phyloP scores from a whole-genome alignment of 2,329 filamentous ascomycete genomes.

The Zymoseptoria brevis region DNA sequence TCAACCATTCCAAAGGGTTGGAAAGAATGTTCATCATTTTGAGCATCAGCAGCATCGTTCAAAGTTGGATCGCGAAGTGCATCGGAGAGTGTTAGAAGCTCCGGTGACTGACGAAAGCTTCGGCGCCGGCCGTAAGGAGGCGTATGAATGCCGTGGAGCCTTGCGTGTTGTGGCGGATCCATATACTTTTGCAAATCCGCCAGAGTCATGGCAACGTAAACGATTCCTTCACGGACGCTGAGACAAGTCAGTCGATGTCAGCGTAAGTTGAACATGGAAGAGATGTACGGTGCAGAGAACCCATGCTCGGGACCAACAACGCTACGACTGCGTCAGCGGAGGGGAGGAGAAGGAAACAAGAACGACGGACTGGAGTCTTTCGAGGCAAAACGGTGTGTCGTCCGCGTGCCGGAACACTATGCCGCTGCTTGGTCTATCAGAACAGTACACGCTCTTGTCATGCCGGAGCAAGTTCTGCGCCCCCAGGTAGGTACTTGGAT shows the following conservation, averaged over 20 bases:
- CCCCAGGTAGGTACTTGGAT: conserved; percentile 47
- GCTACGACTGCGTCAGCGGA: not conserved
- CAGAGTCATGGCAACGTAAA: conserved; percentile 81
- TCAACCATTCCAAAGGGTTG: conserved; percentile 2
- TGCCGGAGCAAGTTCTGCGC: conserved; percentile 77
- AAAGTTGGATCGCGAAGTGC: conserved; percentile 26
- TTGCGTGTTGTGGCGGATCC: conserved; percentile 23
- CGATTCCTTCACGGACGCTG: conserved; percentile 82
- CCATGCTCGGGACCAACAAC: conserved; percentile 77
- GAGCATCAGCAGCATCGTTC: conserved; percentile 10
- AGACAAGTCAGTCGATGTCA: conserved; percentile 27
- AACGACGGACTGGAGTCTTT: conserved; percentile 57
- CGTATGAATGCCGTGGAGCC: conserved; percentile 18
- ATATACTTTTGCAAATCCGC: conserved; percentile 58
- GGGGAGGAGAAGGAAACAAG: not conserved
- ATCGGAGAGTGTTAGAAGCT: conserved; percentile 25
- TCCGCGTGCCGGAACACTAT: conserved; percentile 76
- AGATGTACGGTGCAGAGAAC: conserved; percentile 76
- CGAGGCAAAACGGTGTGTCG: conserved; percentile 69
- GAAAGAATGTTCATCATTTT: conserved; percentile 1
- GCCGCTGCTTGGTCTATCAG: conserved; percentile 79
- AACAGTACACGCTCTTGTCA: conserved; percentile 82
- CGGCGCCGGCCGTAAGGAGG: conserved; percentile 20
- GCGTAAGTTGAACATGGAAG: conserved; percentile 1
- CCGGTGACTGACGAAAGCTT: conserved; percentile 19